These are phyloP conservation scores for Podaxis mareebaensis DNA, from an alignment of 768 basidiomycete species.

Conservation along the genomic window DNA sequence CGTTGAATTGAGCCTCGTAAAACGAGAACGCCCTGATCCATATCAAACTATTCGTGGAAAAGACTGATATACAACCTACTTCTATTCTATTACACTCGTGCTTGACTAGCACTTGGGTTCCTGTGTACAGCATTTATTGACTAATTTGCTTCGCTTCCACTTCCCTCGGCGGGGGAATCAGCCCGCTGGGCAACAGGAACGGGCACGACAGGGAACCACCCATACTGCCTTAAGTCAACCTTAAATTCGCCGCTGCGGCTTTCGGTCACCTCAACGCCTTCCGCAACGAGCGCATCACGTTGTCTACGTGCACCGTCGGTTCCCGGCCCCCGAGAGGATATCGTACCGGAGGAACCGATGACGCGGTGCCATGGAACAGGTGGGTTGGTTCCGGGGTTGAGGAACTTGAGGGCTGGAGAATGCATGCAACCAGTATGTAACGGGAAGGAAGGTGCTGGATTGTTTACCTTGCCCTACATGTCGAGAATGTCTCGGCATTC, in stretches of 20 bases:
- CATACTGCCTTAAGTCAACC: slow-evolving; percentile 57
- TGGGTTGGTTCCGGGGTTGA: slow-evolving; percentile 56
- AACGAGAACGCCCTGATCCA: not conserved
- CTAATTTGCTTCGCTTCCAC: not conserved
- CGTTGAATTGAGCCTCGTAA: not conserved
- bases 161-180: slow-evolving; percentile 1
- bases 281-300: slow-evolving; percentile 71
- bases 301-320: slow-evolving; percentile 80
- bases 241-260: slow-evolving; percentile 57
- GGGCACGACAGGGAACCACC: slow-evolving; percentile 61
- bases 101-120: too few relatives aligned
- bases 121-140: not conserved
- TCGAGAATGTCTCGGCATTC: slow-evolving; percentile 77
- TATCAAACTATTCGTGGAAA: not conserved
- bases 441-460: not conserved
- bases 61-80: too few relatives aligned
- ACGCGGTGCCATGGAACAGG: slow-evolving; percentile 86
- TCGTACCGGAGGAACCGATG: slow-evolving; percentile 64
- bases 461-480: slow-evolving; percentile 79
- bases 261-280: slow-evolving; percentile 75
- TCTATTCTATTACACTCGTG: too few relatives aligned
- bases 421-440: not conserved
- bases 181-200: slow-evolving; percentile 14
- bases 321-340: slow-evolving; percentile 83
- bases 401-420: slow-evolving; percentile 70